Evolutionary conservation across 192 early-diverging fungal species (phyloP), one percentile per base, ranked within the genome.

Genomic region (Coemansia sp.): DNA sequence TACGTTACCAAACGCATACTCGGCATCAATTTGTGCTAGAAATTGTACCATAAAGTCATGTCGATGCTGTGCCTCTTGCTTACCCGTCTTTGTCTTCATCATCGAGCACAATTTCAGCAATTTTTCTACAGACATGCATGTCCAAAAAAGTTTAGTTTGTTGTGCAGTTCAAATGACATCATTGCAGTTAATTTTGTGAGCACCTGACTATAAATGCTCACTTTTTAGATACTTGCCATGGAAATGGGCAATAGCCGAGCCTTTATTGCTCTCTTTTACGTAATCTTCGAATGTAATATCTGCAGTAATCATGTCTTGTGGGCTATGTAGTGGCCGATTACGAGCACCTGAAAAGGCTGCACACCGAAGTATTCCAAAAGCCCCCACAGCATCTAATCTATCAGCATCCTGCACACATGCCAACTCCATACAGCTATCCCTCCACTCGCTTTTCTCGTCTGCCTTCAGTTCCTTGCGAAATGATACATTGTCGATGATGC

Each of bases 371-470:
- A 88, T 78, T 11, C 86, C 87, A 79, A 88, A 88, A 7, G 87
- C 87, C 3, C 87, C 87, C 43, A 88, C 86, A 5, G 87, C 84
- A 57, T 88, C 87, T 49, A 88, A 52, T 28, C 86, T 83, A 52
- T 88, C 87, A 3, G 87, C 87, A 57, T 88, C 87, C 67, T 88
- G 87, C 13, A 88, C 86, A 59, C 82, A 81, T 36, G 83, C 81
- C 43, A 86, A 58, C 53, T 88, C 86, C 39, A 71, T 44, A 49
- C 85, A 85, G 10, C 50, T 38, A 15, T 75, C 47, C 11, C 83
- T 70, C 85, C 85, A 88, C 31, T 65, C 15, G 35, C 75, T 70
- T 7, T 55, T 65, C 23, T 78, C 76, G 38, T 71, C 62, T 18
- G 71, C 57, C 1, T 78, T 74, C n/a, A 88, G 61, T 57, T 88